Evolutionary conservation across 1,284 basidiomycete species (phyloP).

Genomic region (Sanghuangporus weigelae): DNA sequence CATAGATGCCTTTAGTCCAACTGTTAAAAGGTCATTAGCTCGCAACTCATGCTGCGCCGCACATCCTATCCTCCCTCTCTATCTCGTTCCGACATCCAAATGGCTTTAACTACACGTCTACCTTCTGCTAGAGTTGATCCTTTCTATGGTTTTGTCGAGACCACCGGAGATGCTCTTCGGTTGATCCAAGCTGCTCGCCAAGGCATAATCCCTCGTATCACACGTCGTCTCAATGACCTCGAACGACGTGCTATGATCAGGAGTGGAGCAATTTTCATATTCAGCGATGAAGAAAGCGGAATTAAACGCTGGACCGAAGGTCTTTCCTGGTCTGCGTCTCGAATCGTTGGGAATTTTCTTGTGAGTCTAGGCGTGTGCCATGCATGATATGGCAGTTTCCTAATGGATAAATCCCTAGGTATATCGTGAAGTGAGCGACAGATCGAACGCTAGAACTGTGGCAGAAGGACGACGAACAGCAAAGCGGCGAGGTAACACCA

Average conservation of each 20-base stretch:
- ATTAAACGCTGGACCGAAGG: conserved; percentile 87
- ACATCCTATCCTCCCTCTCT: conserved; percentile 5
- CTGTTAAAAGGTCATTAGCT: conserved; percentile 14
- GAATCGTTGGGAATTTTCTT: conserved; percentile 78
- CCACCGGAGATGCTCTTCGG: conserved; percentile 72
- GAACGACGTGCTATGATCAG: conserved; percentile 69
- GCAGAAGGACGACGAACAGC: conserved; percentile 11
- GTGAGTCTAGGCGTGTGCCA: conserved; percentile 33
- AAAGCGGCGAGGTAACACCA: conserved; percentile 12
- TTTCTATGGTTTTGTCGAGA: conserved; percentile 68
- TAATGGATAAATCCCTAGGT: conserved; percentile 37
- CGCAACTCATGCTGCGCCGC: conserved; percentile 1
- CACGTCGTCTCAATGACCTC: conserved; percentile 70
- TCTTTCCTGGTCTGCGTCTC: conserved; percentile 73
- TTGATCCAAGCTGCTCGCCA: conserved; percentile 74
- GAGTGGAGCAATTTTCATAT: conserved; percentile 79
- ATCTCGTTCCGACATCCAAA: conserved; percentile 29
- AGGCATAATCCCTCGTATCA: conserved; percentile 70
- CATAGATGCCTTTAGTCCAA: conserved; percentile 3
- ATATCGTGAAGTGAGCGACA: conserved; percentile 68
- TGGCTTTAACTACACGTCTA: conserved; percentile 47
- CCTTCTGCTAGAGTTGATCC: conserved; percentile 42
- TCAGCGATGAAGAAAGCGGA: conserved; percentile 75
- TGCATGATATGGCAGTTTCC: neutral
- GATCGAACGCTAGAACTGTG: conserved; percentile 42